Conservation (phyloP, 163 green algal species). For the Picocystis sp. region DNA sequence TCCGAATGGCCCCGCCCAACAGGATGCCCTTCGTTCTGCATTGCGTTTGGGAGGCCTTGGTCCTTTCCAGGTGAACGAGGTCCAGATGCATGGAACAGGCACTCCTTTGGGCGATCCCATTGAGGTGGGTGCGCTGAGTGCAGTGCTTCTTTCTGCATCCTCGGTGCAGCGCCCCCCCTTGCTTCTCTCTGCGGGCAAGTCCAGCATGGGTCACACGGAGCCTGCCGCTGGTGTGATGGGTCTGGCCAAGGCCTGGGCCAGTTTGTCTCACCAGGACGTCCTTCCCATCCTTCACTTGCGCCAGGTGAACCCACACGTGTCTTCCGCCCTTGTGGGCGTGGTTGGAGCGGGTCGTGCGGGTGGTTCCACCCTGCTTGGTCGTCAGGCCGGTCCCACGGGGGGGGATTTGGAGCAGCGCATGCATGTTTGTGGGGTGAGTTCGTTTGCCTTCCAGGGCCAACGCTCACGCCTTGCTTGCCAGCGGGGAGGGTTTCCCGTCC, state of each 20-base stretch:
- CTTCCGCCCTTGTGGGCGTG: slow-evolving; percentile 16
- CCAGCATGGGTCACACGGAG: slow-evolving; percentile 55
- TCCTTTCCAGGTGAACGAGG: slow-evolving; percentile 11
- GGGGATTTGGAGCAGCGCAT: too few species aligned
- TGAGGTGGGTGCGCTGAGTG: slow-evolving; percentile 32
- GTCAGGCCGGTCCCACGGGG: too few species aligned
- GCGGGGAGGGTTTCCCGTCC: too few species aligned
- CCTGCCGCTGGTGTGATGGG: slow-evolving; percentile 39
- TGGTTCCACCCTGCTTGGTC: too few species aligned
- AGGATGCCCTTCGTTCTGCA: slow-evolving; percentile 38
- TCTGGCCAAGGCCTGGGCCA: slow-evolving; percentile 5
- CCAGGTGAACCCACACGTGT: slow-evolving; percentile 46
- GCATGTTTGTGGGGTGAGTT: slow-evolving; percentile 28
- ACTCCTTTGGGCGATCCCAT: slow-evolving; percentile 72
- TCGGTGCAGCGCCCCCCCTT: slow-evolving; percentile 15
- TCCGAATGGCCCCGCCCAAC: slow-evolving; percentile 64
- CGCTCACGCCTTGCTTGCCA: slow-evolving; percentile 32
- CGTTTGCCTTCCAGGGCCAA: slow-evolving; percentile 78
- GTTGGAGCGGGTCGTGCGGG: too few species aligned
- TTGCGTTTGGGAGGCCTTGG: slow-evolving; percentile 15
- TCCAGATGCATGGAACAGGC: slow-evolving; percentile 58
- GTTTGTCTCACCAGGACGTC: not conserved
- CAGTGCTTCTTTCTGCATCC: slow-evolving; percentile 5
- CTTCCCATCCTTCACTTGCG: slow-evolving; percentile 43
- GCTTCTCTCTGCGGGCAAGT: slow-evolving; percentile 45